Base-by-base conservation (phyloP, 108 stramenopile species). In the Chaetoceros tenuissimus region DNA sequence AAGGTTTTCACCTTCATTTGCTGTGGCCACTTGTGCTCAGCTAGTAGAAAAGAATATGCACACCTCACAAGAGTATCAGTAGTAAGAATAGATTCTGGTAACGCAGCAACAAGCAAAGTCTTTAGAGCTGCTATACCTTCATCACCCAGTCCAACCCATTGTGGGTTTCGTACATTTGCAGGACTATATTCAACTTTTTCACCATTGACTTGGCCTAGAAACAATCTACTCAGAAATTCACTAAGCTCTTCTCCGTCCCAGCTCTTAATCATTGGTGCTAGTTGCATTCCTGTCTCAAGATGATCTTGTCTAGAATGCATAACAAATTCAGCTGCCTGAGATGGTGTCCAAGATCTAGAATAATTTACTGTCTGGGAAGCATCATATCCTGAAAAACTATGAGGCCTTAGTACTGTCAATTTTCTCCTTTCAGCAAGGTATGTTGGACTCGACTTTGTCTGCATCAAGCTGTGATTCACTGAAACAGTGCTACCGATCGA, bases 341-440 rank as follows among this genome's bases (percentile, higher is more conserved):
- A 28, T 3, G 67, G 67, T 29, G 50, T 68, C 67, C 67, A 68
- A n/a, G n/a, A n/a, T n/a, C n/a, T n/a, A n/a, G n/a, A n/a, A n/a
- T n/a, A n/a, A n/a, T n/a, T n/a, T n/a, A n/a, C n/a, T n/a, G n/a
- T n/a, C n/a, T n/a, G n/a, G n/a, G n/a, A n/a, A n/a, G n/a, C n/a
- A n/a, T n/a, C n/a, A n/a, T n/a, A n/a, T n/a, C n/a, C n/a, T n/a
- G n/a, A n/a, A n/a, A n/a, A n/a, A n/a, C n/a, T n/a, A n/a, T n/a
- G n/a, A n/a, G n/a, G n/a, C n/a, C n/a, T n/a, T n/a, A n/a, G n/a
- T n/a, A n/a, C n/a, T n/a, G n/a, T n/a, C n/a, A n/a, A n/a, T n/a
- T n/a, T n/a, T n/a, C n/a, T n/a, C n/a, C n/a, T n/a, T n/a, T n/a
- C n/a, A n/a, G n/a, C n/a, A n/a, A n/a, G n/a, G n/a, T n/a, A n/a